These are phyloP conservation scores for Marasmius fiardii DNA, from an alignment of 1,284 basidiomycete species.

Conservation along the genomic window DNA sequence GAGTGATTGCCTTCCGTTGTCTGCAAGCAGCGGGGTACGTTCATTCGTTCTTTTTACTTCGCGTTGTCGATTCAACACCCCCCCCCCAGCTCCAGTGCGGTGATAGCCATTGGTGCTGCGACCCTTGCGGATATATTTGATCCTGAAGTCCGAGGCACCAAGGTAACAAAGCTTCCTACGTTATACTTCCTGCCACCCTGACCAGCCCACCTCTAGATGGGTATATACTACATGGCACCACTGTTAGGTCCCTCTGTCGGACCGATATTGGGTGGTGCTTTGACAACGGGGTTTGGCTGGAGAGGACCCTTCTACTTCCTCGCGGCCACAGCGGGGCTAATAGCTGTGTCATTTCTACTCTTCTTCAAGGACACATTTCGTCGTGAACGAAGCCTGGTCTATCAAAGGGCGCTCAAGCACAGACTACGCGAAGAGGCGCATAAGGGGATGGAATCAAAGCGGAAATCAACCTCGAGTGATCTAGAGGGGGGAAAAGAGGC, in stretches of 20 bases:
- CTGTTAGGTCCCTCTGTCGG: constrained; percentile 65
- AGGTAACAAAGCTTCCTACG: constrained; percentile 27
- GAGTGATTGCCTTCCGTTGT: constrained; percentile 71
- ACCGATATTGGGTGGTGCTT: constrained; percentile 67
- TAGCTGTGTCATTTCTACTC: constrained; percentile 58
- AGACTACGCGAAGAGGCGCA: constrained; percentile 22
- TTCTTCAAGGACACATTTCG: constrained; percentile 84
- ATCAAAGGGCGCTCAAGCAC: constrained; percentile 56
- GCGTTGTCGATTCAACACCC: constrained; percentile 1
- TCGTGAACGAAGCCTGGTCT: constrained; percentile 73
- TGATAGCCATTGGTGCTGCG: constrained; percentile 77
- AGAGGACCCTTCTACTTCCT: constrained; percentile 82
- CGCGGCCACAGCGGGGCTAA: constrained; percentile 55
- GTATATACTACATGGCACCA: constrained; percentile 68
- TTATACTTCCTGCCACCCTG: not conserved
- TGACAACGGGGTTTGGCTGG: constrained; percentile 74
- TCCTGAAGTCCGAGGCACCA: constrained; percentile 72
- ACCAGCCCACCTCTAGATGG: constrained; percentile 45
- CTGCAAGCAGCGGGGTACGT: constrained; percentile 64
- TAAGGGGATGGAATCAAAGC: constrained; percentile 17
- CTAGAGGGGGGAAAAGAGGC: too few relatives aligned
- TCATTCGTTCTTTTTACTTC: not conserved
- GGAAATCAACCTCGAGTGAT: too few relatives aligned
- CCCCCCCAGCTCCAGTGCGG: constrained; percentile 62
- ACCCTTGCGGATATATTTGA: constrained; percentile 84